phyloP scores from a whole-genome alignment of 225 moss, liverwort and hornwort genomes.

The Pseudoscleropodium purum region DNA sequence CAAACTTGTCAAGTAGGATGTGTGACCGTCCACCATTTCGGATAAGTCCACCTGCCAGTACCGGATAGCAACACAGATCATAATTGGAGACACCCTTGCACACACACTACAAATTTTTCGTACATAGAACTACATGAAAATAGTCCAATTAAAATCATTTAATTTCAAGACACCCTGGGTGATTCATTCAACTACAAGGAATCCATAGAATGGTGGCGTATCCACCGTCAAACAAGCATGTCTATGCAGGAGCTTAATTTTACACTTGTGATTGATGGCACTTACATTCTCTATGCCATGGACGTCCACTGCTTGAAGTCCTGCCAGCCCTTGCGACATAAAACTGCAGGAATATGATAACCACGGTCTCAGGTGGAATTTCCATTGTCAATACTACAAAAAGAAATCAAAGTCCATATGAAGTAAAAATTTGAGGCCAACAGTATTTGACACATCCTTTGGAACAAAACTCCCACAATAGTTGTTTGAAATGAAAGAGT shows the following conservation, averaged over 20 bases:
- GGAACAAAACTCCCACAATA: not conserved
- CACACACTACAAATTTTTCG: not conserved
- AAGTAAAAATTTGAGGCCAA: not conserved
- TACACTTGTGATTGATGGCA: not conserved
- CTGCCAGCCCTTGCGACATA: constrained; percentile 82
- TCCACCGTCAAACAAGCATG: not conserved
- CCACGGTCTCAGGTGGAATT: not conserved
- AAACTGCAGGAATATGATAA: constrained; percentile 35
- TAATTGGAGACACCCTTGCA: too few relatives aligned
- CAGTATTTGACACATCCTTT: not conserved
- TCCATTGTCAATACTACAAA: not conserved
- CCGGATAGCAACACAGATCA: not conserved
- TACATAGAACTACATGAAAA: not conserved
- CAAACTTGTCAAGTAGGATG: constrained; percentile 63
- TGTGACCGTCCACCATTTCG: constrained; percentile 75
- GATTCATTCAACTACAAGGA: not conserved
- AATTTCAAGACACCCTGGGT: not conserved
- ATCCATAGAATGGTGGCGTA: not conserved
- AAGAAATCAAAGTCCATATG: not conserved
- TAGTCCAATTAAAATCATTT: not conserved
- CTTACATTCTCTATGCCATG: constrained; percentile 91
- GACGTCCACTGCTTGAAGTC: constrained; percentile 65
- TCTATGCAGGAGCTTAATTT: not conserved
- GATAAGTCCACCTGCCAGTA: constrained; percentile 75
- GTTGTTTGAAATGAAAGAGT: not conserved